Evolutionary conservation across 371 early-diverging fungal species (phyloP).

Genomic region (Lichtheimia ramosa): DNA sequence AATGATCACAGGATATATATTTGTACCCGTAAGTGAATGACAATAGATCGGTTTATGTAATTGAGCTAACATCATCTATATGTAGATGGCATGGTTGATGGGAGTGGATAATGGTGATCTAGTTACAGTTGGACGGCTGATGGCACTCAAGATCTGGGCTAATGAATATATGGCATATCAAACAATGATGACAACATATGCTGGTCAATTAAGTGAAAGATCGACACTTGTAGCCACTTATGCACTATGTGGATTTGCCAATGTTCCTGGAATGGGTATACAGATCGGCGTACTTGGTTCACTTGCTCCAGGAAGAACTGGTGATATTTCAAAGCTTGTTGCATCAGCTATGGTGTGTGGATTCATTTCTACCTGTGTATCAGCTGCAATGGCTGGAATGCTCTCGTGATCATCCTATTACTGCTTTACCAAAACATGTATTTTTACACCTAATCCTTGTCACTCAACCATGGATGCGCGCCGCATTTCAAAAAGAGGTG

Average conservation of each 20-base stretch:
- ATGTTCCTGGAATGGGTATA: slow-evolving; percentile 85
- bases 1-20: slow-evolving; percentile 70
- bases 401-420: slow-evolving; percentile 20
- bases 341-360: slow-evolving; percentile 84
- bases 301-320: slow-evolving; percentile 79
- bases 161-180: slow-evolving; percentile 93
- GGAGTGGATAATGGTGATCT: slow-evolving; percentile 71
- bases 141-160: slow-evolving; percentile 86
- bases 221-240: slow-evolving; percentile 65
- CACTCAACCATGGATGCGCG: too few species aligned
- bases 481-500: too few species aligned
- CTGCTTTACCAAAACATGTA: too few species aligned
- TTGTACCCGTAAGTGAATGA: slow-evolving; percentile 35
- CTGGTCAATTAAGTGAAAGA: slow-evolving; percentile 36
- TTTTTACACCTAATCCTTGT: too few species aligned
- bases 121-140: slow-evolving; percentile 66
- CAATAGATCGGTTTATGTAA: neutral
- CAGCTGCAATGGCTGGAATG: slow-evolving; percentile 85
- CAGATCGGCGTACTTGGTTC: slow-evolving; percentile 82
- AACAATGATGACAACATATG: slow-evolving; percentile 34
- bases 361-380: slow-evolving; percentile 78
- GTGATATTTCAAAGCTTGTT: slow-evolving; percentile 75
- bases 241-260: slow-evolving; percentile 90
- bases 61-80: neutral
- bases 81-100: slow-evolving; percentile 74